These are phyloP conservation scores for Cupressus sempervirens DNA, from an alignment of 75 land plant genomes.

Conservation along the genomic window DNA sequence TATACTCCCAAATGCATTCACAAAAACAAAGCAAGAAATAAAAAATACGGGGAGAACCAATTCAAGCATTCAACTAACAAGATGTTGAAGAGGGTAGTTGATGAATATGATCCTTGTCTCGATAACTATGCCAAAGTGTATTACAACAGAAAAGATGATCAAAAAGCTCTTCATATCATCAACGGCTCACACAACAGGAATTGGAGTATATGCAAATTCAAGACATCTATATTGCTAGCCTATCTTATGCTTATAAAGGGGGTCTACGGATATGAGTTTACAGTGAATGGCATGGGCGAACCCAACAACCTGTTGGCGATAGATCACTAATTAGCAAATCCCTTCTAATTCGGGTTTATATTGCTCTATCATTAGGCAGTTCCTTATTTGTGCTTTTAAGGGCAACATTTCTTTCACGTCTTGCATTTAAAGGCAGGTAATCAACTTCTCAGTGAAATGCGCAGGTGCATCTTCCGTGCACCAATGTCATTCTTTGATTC, in stretches of 20 bases:
- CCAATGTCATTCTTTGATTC: constrained; percentile 99
- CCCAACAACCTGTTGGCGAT: constrained; percentile 48
- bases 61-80: background rate
- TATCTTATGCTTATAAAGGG: too few species aligned
- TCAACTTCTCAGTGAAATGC: constrained; percentile 63
- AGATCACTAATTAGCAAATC: constrained; percentile 25
- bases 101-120: constrained; percentile 53
- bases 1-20: too few species aligned
- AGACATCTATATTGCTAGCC: too few species aligned
- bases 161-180: constrained; percentile 50
- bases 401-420: constrained; percentile 37
- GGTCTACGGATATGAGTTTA: too few species aligned
- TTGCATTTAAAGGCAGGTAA: constrained; percentile 65
- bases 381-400: constrained; percentile 64
- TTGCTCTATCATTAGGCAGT: constrained; percentile 65
- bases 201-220: constrained; percentile 69
- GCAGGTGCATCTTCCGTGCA: constrained; percentile 70
- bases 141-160: constrained; percentile 54
- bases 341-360: constrained; percentile 52
- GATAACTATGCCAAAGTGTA: constrained; percentile 39
- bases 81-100: constrained; percentile 41
- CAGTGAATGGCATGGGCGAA: constrained; percentile 99
- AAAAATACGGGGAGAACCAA: too few species aligned
- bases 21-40: too few species aligned
- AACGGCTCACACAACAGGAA: constrained; percentile 29